Conservation (phyloP, 345 rosid genomes). For the Hevea brasiliensis region DNA sequence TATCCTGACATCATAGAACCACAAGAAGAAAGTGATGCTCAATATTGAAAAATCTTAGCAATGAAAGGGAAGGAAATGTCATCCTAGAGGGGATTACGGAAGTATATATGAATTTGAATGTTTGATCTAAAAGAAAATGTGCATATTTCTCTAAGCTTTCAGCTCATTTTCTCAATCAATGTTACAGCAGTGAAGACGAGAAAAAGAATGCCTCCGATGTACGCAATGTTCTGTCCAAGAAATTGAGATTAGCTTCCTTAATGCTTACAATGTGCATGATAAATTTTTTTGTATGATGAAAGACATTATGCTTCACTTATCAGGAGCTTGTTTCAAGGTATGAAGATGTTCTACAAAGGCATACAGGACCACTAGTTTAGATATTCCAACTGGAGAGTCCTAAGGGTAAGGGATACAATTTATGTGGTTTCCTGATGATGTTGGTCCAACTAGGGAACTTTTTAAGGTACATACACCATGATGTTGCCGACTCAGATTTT, state of each 20-base stretch:
- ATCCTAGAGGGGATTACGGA: neutral
- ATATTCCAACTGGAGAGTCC: constrained; percentile 23
- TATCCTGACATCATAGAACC: too few relatives aligned
- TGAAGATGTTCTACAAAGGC: constrained; percentile 13
- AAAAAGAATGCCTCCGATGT: constrained; percentile 83
- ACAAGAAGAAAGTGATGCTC: neutral
- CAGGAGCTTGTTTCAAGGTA: neutral
- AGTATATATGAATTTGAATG: neutral
- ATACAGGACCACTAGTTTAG: constrained; percentile 11
- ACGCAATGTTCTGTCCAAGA: constrained; percentile 64
- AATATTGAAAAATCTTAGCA: neutral
- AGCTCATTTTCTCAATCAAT: constrained; percentile 60
- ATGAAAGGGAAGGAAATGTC: neutral
- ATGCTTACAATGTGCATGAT: neutral
- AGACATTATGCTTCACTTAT: neutral
- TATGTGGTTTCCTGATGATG: constrained; percentile 26
- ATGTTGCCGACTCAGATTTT: constrained; percentile 43
- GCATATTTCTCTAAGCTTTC: constrained; percentile 6
- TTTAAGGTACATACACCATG: constrained; percentile 45
- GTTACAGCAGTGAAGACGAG: constrained; percentile 82
- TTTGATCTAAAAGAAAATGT: neutral
- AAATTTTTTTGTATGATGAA: neutral
- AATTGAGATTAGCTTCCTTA: constrained; percentile 6
- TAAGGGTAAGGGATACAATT: constrained; percentile 8
- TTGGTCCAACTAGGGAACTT: constrained; percentile 30